A percentile compares a stretch with the other conserved stretches of the same genome.
Evolutionary conservation across 352 stramenopile species (phyloP).

Genomic region (Globisporangium spinosum): DNA sequence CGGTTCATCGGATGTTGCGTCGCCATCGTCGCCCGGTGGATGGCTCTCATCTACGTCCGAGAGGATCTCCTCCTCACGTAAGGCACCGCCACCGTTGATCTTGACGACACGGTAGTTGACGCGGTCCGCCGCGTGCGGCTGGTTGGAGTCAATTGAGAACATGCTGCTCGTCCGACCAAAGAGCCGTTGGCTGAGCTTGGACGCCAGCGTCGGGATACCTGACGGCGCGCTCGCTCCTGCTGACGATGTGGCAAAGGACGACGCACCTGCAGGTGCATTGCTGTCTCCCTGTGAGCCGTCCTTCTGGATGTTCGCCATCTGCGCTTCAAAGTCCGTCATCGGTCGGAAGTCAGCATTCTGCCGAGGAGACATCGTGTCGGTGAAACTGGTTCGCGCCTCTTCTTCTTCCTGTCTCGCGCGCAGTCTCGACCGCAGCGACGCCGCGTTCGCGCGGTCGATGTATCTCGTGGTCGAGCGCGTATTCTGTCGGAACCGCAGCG

Average conservation of each 20-base stretch:
- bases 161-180: conserved; percentile 50
- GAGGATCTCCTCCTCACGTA: conserved; percentile 13
- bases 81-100: conserved; percentile 46
- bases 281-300: conserved; percentile 5
- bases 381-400: conserved; percentile 31
- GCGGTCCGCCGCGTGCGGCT: conserved; percentile 8
- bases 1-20: conserved; percentile 25
- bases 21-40: neutral
- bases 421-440: conserved; percentile 49
- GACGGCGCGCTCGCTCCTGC: neutral
- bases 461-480: conserved; percentile 73
- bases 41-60: conserved; percentile 18
- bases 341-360: conserved; percentile 15
- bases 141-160: conserved; percentile 55
- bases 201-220: conserved; percentile 21
- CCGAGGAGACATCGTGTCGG: conserved; percentile 28
- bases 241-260: conserved; percentile 12
- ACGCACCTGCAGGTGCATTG: conserved; percentile 9
- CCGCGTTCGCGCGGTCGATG: conserved; percentile 68
- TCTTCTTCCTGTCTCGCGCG: conserved; percentile 53
- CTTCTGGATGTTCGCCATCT: conserved; percentile 30
- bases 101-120: conserved; percentile 72
- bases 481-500: conserved; percentile 72
- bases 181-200: conserved; percentile 29
- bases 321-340: conserved; percentile 52